Conservation (phyloP, 1,139 yeast genomes). For the Diutina mesorugosa region DNA sequence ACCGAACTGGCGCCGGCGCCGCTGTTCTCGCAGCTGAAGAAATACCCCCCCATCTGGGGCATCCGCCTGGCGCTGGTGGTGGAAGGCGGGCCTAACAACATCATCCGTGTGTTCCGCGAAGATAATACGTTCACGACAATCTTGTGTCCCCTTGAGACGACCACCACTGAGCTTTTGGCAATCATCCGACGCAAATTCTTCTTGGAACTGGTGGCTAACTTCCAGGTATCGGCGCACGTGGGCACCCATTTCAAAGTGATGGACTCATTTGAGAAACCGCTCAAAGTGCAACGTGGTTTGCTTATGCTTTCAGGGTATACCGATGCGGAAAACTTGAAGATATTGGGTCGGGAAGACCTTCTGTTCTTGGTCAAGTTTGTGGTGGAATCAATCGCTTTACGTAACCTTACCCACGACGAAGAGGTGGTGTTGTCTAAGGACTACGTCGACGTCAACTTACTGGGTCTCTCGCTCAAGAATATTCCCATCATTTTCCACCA, state of each 20-base stretch:
- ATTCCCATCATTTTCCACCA: constrained; percentile 77
- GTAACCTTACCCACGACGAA: constrained; percentile 56
- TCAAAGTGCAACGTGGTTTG: constrained; percentile 63
- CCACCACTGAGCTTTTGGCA: constrained; percentile 62
- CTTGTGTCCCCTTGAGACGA: constrained; percentile 61
- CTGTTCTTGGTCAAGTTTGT: constrained; percentile 79
- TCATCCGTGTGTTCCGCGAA: constrained; percentile 60
- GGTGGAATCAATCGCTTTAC: constrained; percentile 57
- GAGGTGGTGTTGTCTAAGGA: constrained; percentile 53
- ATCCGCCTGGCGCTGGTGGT: not conserved
- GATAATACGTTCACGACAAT: constrained; percentile 79
- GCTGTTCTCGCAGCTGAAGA: not conserved
- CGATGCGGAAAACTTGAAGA: constrained; percentile 60
- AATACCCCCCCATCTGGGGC: not conserved
- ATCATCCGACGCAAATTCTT: constrained; percentile 68
- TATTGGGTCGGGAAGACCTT: constrained; percentile 78
- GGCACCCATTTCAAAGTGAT: constrained; percentile 72
- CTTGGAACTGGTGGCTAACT: constrained; percentile 54
- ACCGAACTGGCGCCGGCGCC: not conserved
- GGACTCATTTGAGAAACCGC: constrained; percentile 63
- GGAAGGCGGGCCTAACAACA: constrained; percentile 26
- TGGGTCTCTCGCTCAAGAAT: constrained; percentile 65
- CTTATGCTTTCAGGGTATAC: constrained; percentile 71
- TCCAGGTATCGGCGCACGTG: constrained; percentile 65
- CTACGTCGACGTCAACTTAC: constrained; percentile 64